These are phyloP conservation scores for Cucumis hystrix DNA, from an alignment of 306 rosid species.

Conservation along the genomic window DNA sequence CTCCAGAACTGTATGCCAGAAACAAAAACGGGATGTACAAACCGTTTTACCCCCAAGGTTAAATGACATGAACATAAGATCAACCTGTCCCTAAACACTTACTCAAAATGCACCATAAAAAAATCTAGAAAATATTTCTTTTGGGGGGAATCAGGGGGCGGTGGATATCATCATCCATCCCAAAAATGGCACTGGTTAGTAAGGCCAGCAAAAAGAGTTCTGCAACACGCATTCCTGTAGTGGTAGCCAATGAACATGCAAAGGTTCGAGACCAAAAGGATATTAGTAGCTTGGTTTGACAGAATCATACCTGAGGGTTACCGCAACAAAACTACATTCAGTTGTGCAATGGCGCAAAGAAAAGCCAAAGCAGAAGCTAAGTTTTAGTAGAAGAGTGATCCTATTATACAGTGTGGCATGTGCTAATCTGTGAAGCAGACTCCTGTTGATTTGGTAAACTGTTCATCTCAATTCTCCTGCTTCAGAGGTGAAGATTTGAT, in stretches of 20 bases:
- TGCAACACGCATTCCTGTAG: not conserved
- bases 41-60: not conserved
- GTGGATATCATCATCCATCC: not conserved
- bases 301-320: constrained; percentile 28
- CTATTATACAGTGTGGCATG: constrained; percentile 17
- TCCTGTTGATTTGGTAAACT: constrained; percentile 17
- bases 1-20: constrained; percentile 1
- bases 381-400: constrained; percentile 22
- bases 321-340: constrained; percentile 26
- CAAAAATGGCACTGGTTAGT: constrained; percentile 9
- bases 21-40: constrained; percentile 8
- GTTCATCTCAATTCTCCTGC: constrained; percentile 4
- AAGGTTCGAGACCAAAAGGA: constrained; percentile 2
- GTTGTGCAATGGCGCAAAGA: constrained; percentile 25
- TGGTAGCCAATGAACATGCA: not conserved
- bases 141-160: not conserved
- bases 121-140: not conserved
- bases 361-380: constrained; percentile 24
- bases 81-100: not conserved
- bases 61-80: not conserved
- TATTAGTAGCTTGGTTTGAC: constrained; percentile 41
- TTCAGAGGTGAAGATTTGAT: constrained; percentile 7
- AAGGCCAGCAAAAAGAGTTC: not conserved
- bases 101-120: not conserved
- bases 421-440: constrained; percentile 26